Evolutionary conservation across 148 eudicot genomes (phyloP).

Genomic region (Silene conica): DNA sequence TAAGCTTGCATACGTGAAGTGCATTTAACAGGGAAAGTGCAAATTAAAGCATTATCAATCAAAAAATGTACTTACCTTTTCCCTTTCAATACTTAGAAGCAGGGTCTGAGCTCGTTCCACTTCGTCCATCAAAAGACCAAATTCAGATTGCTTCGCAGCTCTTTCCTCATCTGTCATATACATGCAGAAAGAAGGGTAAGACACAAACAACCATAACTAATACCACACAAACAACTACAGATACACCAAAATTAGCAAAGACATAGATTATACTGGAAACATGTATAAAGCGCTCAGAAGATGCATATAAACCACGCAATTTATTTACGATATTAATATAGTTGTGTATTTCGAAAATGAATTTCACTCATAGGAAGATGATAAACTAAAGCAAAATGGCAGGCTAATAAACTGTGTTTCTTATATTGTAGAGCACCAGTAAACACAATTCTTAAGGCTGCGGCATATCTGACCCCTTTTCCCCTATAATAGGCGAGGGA

Average conservation of each 20-base stretch:
- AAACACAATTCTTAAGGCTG: not conserved
- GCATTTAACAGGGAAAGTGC: not conserved
- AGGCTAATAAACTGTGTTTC: not conserved
- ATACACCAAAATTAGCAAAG: not conserved
- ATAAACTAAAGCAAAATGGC: not conserved
- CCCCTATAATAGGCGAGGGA: not conserved
- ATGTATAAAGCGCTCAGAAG: not conserved
- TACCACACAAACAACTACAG: not conserved
- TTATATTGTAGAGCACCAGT: not conserved
- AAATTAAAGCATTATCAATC: not conserved
- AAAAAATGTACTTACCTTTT: slow-evolving; percentile 52
- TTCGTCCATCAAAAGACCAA: slow-evolving; percentile 93
- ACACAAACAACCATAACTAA: slow-evolving; percentile 6
- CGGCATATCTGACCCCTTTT: not conserved
- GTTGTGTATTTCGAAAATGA: not conserved
- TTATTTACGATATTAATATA: no score
- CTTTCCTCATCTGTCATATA: slow-evolving; percentile 73
- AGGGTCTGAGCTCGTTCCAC: slow-evolving; percentile 98
- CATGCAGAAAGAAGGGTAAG: slow-evolving; percentile 10
- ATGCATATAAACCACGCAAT: not conserved
- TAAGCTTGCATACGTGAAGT: not conserved
- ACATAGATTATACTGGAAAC: not conserved
- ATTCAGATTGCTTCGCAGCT: slow-evolving; percentile 92
- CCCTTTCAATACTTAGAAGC: slow-evolving; percentile 85
- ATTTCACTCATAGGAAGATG: not conserved